Base-by-base conservation (phyloP, 495 filamentous ascomycete species). In the Sordaria brevicollis region DNA sequence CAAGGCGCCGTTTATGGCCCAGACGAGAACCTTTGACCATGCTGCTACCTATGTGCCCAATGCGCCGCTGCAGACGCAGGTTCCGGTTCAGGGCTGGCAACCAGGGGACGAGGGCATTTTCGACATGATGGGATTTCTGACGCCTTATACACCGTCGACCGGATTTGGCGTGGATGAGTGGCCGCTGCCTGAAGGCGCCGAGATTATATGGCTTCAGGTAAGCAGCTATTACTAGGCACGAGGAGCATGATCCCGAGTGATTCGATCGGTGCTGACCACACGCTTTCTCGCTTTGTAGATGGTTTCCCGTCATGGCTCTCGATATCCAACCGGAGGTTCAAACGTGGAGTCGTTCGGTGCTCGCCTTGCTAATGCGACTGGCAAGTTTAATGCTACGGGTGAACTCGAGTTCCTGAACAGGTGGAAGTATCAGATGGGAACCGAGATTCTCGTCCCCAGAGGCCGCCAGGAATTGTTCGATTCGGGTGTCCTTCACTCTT, bases 221-320 rank as follows among this genome's bases (percentile, higher is more conserved):
- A 71, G 17, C 69, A 74, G 68, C 19, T 81, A 82, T 33, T 69
- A 73, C 9, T 76, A 84, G 13, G 25, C n/a, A n/a, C 38, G 21
- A 15, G 10, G 21, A 54, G 25, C 6, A 9, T 11, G 5, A 15
- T 4, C 5, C 10, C 21, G 5, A 57, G 5, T 15, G 15, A 2
- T 2, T 19, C 21, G 17, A 33, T 5, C 13, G 4, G 13, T 62
- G 25, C 25, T 62, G 5, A 62, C 49, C 11, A 33, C 9, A 43
- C 38, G 0, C 69, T 72, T 1, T 85, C 85, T 86, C 35, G 84
- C 83, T 33, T 65, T 66, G n/a, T 88, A 93, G 75, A 81, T 92
- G 43, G 83, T 96, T 49, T 91, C 90, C 6, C 86, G 93, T 5
- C 93, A 96, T 79, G 93, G 92, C 11, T 90, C 90, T 9, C 85